Evolutionary conservation across 352 stramenopile species (phyloP), one percentile per base, ranked within the genome.

Genomic region (Phytophthora podocarpi): DNA sequence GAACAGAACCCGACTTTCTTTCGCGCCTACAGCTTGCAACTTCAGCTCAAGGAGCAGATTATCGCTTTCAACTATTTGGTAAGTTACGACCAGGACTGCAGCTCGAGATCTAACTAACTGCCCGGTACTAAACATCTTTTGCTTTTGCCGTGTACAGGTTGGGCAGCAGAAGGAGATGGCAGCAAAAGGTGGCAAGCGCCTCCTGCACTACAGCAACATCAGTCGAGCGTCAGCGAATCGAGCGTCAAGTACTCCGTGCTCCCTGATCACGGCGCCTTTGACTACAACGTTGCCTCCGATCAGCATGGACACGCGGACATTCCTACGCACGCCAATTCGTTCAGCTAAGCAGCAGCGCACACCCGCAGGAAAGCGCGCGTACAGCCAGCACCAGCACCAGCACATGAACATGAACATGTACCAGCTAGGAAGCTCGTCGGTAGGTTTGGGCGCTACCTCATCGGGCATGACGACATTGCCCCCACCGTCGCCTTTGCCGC

Each of bases 1-100:
- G 86, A 97, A 48, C 90, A 97, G 59, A 97, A 97, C 34, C 81
- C 86, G 12, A 80, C 78, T 5, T 97, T 97, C 54, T 97, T 97
- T 51, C 72, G 82, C 10, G 85, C 87, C 1, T 97, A 97, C 60
- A 76, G 70, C 31, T 51, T 95, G 16, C 85, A 93, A 31, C 70
- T 97, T 12, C 80, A 91, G 58, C 76, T 97, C 7, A 93, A 93
- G 63, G 91, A 97, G 43, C 91, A 97, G 60, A 93, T 97, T 53
- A 59, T 93, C 13, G 80, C 88, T 8, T 97, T 97, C 65, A 97
- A 97, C 71, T 97, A 96, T 59, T 69, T 97, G 26, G 90, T 97
- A n/a, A n/a, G n/a, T n/a, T n/a, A 77, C 37, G 43, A 41, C 10
- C 12, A 20, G 28, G 8, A 47, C 10, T 43, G 21, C 1, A 16